These are phyloP conservation scores for Suillus discolor DNA, from an alignment of 768 basidiomycete species.

Conservation along the genomic window DNA sequence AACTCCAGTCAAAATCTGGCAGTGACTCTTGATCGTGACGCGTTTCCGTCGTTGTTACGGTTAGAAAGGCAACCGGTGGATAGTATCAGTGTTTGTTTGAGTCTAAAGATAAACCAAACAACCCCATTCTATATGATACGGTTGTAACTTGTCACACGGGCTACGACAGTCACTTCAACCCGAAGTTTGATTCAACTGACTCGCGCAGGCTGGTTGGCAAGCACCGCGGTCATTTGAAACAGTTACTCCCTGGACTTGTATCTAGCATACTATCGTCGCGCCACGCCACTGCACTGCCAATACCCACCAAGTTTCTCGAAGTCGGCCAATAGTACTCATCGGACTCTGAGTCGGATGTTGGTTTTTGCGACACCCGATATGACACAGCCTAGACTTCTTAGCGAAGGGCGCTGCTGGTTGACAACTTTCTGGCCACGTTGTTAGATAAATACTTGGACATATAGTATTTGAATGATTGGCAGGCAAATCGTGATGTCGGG, in stretches of 20 bases:
- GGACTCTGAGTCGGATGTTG: not conserved
- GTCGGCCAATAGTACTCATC: not conserved
- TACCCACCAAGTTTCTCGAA: not conserved
- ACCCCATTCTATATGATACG: constrained; percentile 8
- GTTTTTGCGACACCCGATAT: not conserved
- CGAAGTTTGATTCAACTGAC: not conserved
- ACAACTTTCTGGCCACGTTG: not conserved
- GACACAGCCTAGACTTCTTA: not conserved
- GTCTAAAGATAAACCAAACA: constrained; percentile 30
- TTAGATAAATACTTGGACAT: not conserved
- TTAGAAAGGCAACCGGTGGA: not conserved
- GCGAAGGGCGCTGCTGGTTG: not conserved
- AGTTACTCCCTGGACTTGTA: not conserved
- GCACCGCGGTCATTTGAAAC: not conserved
- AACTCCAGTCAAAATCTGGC: not conserved
- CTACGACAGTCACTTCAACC: not conserved
- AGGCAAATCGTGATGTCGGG: not conserved
- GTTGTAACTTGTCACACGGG: no score
- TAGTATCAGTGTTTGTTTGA: constrained; percentile 24
- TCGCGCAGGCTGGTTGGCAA: no score
- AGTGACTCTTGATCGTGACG: not conserved
- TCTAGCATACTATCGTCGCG: not conserved
- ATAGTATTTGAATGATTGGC: not conserved
- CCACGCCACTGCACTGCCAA: not conserved
- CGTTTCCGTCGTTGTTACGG: not conserved